phyloP scores from a whole-genome alignment of 805 yeast genomes.

The Brettanomyces bruxellensis region DNA sequence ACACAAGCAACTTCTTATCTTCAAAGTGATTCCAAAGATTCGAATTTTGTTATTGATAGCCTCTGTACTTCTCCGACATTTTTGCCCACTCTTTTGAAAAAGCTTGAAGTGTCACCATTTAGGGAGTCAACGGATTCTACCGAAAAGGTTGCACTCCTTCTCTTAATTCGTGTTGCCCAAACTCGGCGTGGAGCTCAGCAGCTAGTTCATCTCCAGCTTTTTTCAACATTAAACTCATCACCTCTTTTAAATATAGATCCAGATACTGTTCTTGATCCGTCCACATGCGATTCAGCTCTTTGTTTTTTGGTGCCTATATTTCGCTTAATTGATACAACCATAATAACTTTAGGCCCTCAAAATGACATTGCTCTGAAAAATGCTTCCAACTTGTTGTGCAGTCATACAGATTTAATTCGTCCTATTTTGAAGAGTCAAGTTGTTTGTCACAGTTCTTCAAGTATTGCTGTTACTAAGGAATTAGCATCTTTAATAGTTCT shows the following conservation, averaged over 20 bases:
- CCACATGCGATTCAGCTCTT: constrained; percentile 24
- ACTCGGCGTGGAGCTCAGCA: constrained; percentile 70
- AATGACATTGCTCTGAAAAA: constrained; percentile 50
- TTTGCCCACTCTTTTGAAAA: constrained; percentile 52
- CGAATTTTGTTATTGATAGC: constrained; percentile 48
- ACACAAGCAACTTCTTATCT: constrained; percentile 34
- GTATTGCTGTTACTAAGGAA: too few species aligned
- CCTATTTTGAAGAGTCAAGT: constrained; percentile 34
- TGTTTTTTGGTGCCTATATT: constrained; percentile 68
- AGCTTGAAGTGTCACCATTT: constrained; percentile 42
- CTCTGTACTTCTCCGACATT: constrained; percentile 55
- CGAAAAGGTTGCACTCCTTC: constrained; percentile 60
- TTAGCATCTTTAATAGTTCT: too few species aligned
- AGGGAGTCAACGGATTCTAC: constrained; percentile 67
- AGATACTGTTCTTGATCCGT: constrained; percentile 57
- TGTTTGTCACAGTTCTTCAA: constrained; percentile 2
- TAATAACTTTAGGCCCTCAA: constrained; percentile 70
- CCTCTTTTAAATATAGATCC: constrained; percentile 61
- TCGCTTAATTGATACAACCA: constrained; percentile 58
- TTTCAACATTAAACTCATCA: constrained; percentile 49
- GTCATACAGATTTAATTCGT: constrained; percentile 45
- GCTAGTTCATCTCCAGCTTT: constrained; percentile 64
- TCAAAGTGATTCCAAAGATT: constrained; percentile 38
- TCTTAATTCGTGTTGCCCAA: constrained; percentile 68
- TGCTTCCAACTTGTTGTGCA: constrained; percentile 40